These are phyloP conservation scores for Diaporthe sp. DNA, from an alignment of 2,329 filamentous ascomycete species.

Conservation along the genomic window DNA sequence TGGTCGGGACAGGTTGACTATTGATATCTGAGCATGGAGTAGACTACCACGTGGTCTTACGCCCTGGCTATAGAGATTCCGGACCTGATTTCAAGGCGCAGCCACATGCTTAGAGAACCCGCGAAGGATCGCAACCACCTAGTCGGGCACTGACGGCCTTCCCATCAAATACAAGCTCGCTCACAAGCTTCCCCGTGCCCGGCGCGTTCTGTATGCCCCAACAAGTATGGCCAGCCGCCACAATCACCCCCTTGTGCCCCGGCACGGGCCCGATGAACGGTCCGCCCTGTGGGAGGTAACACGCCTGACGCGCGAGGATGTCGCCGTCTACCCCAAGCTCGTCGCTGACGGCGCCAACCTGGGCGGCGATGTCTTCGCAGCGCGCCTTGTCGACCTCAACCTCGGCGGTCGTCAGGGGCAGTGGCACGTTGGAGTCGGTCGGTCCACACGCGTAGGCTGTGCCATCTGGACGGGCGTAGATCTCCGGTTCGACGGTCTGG, in stretches of 20 bases:
- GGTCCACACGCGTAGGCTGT: constrained; percentile 81
- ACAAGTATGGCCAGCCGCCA: constrained; percentile 83
- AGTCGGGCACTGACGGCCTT: constrained; percentile 67
- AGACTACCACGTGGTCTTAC: too few relatives aligned
- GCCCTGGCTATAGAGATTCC: neutral
- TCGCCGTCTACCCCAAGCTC: constrained; percentile 68
- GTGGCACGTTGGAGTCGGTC: constrained; percentile 72
- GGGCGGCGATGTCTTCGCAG: constrained; percentile 78
- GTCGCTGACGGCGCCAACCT: constrained; percentile 66
- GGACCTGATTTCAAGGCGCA: too few relatives aligned
- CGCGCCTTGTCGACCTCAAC: constrained; percentile 74
- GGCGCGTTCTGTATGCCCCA: constrained; percentile 88
- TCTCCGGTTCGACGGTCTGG: constrained; percentile 75
- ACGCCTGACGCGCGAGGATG: constrained; percentile 76
- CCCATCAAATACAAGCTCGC: constrained; percentile 74
- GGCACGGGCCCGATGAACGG: constrained; percentile 79
- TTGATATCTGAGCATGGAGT: too few relatives aligned
- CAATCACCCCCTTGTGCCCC: constrained; percentile 69
- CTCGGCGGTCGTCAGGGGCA: constrained; percentile 72
- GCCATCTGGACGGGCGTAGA: constrained; percentile 80
- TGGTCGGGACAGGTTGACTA: too few relatives aligned
- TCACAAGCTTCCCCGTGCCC: constrained; percentile 76
- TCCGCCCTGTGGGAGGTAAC: constrained; percentile 79
- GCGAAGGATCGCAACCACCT: constrained; percentile 66
- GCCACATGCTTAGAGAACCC: constrained; percentile 49